Conservation (phyloP, 2,329 filamentous ascomycete species). For the Aspergillus alliaceus region DNA sequence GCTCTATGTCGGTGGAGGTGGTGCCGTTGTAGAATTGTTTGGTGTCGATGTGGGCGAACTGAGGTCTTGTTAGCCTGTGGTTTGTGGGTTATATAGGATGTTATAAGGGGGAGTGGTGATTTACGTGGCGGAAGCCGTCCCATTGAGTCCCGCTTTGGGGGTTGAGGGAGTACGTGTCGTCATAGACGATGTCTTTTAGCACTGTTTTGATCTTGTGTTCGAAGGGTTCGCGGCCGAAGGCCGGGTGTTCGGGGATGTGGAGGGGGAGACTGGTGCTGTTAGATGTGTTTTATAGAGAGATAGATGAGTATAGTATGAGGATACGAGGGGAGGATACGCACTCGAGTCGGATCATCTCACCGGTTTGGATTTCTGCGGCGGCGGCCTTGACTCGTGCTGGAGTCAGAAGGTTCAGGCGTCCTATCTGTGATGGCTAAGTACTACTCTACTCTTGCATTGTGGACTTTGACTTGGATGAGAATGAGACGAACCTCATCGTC, state of each 20-base stretch:
- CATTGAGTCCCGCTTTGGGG: conserved; percentile 52
- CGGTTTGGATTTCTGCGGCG: conserved; percentile 54
- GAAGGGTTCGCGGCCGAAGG: conserved; percentile 54
- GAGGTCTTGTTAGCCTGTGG: background rate
- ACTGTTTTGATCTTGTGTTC: conserved; percentile 55
- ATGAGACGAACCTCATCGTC: conserved; percentile 49
- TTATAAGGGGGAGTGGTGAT: background rate
- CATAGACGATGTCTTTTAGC: conserved; percentile 37
- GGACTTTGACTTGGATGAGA: no score
- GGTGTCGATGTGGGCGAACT: conserved; percentile 41
- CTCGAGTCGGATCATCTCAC: conserved; percentile 58
- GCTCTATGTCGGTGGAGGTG: conserved; percentile 34
- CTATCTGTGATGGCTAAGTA: conserved; percentile 17
- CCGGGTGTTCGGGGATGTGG: conserved; percentile 53
- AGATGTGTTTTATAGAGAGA: background rate
- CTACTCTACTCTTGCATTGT: no score
- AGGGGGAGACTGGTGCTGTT: conserved; percentile 48
- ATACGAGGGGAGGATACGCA: conserved; percentile 19
- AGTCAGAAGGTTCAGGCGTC: conserved; percentile 57
- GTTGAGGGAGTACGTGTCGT: conserved; percentile 50
- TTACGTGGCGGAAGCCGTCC: conserved; percentile 52
- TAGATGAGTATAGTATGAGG: no score
- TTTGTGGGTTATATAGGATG: background rate
- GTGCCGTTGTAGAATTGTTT: conserved; percentile 44
- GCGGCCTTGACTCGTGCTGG: conserved; percentile 56